Percentiles rank a stretch among this genome's conserved stretches.
Conservation (phyloP, 129 eudicot genomes). For the Tagetes erecta region DNA sequence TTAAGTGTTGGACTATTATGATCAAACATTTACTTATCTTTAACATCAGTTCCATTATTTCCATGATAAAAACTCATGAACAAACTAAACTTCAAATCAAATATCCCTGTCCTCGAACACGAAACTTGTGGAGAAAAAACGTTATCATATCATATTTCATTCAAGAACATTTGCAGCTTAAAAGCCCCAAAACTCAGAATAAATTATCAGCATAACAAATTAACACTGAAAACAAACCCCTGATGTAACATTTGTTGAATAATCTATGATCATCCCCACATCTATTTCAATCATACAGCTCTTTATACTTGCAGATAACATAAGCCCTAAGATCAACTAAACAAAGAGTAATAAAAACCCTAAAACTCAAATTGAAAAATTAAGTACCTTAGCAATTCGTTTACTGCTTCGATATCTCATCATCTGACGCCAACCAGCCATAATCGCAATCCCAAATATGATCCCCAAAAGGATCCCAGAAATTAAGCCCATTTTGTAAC, state of each 20-base stretch:
- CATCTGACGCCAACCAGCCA: conserved; percentile 97
- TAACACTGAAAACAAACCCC: conserved; percentile 3
- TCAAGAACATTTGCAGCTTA: conserved; percentile 7
- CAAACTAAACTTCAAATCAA: background rate
- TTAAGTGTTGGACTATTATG: background rate
- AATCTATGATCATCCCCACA: conserved; percentile 17
- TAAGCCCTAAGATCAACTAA: conserved; percentile 20
- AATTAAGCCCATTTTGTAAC: conserved; percentile 74
- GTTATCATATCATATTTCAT: background rate
- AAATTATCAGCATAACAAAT: background rate
- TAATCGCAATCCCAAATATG: conserved; percentile 69
- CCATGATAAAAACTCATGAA: background rate
- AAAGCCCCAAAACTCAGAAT: conserved; percentile 2
- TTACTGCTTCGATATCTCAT: conserved; percentile 69
- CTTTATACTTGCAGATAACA: conserved; percentile 4
- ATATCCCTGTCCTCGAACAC: background rate
- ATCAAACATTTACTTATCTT: conserved; percentile 14
- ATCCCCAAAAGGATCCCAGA: conserved; percentile 89
- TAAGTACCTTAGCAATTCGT: conserved; percentile 73
- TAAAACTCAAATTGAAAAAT: conserved; percentile 15
- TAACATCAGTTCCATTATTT: background rate
- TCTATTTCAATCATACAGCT: conserved; percentile 21
- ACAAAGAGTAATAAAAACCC: conserved; percentile 14
- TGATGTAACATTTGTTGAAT: conserved; percentile 7
- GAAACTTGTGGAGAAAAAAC: background rate